phyloP scores from a whole-genome alignment of 208 protist species.

The Giardia duodenalis region DNA sequence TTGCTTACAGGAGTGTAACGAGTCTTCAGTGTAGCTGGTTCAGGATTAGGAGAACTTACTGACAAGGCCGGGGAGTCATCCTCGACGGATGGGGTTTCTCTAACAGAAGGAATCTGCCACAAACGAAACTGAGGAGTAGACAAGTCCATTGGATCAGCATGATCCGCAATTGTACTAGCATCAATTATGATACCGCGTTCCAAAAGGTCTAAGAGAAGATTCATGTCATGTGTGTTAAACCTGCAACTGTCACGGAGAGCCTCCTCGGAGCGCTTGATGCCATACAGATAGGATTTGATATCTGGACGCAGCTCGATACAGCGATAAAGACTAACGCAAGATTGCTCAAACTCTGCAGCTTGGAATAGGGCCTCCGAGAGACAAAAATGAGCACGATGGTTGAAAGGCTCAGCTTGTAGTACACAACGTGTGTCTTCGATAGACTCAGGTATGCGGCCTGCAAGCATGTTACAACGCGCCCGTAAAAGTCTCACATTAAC shows the following conservation, averaged over 20 bases:
- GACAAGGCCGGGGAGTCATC: too few species aligned
- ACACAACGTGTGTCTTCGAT: neutral
- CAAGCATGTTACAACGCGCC: too few species aligned
- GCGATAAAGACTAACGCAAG: neutral
- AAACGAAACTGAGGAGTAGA: too few species aligned
- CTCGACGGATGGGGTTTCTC: too few species aligned
- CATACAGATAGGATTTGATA: neutral
- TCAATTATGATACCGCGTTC: neutral
- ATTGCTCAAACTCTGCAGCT: neutral
- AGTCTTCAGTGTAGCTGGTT: too few species aligned
- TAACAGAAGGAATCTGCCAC: too few species aligned
- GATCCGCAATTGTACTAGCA: too few species aligned
- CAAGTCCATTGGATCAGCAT: too few species aligned
- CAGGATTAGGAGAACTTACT: too few species aligned
- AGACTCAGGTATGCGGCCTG: neutral
- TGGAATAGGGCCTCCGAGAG: neutral
- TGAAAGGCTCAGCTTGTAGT: neutral
- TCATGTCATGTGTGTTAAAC: neutral
- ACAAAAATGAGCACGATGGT: neutral
- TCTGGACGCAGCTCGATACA: neutral
- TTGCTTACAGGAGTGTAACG: too few species aligned
- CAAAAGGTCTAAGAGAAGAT: neutral
- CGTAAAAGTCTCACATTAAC: too few species aligned
- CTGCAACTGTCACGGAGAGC: neutral
- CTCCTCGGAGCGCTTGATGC: neutral